Conservation (phyloP, 768 basidiomycete species). For the Boletus fagicola region DNA sequence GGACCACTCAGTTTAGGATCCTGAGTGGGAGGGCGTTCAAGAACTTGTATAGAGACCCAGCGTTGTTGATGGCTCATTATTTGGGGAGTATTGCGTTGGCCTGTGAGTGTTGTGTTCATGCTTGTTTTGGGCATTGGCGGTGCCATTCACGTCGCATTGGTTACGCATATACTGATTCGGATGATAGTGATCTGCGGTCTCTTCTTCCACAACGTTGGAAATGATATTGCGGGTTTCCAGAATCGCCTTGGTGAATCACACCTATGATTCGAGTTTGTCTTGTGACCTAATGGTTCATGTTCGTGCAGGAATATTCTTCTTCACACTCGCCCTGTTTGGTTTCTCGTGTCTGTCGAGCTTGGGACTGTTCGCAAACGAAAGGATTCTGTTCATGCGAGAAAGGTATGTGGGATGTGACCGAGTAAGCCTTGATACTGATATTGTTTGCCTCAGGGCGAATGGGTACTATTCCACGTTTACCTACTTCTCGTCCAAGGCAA, state of each 20-base stretch:
- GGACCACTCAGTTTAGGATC: conserved; percentile 89
- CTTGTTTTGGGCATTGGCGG: not conserved
- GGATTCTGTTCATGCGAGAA: conserved; percentile 98
- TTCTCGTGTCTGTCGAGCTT: conserved; percentile 96
- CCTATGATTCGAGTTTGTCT: not conserved
- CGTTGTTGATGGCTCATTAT: conserved; percentile 90
- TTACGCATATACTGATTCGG: not conserved
- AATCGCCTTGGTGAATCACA: conserved; percentile 71
- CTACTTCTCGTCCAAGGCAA: conserved; percentile 91
- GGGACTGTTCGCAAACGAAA: conserved; percentile 91
- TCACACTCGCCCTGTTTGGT: conserved; percentile 93
- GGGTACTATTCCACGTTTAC: conserved; percentile 97
- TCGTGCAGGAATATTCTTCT: conserved; percentile 84
- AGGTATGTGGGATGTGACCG: conserved; percentile 47
- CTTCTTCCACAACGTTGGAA: conserved; percentile 85
- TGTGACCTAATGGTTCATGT: not conserved
- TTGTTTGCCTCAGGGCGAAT: conserved; percentile 63
- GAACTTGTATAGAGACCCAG: conserved; percentile 94
- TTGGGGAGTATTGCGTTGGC: conserved; percentile 80
- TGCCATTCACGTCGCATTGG: not conserved
- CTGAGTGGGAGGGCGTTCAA: conserved; percentile 97
- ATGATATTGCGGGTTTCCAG: conserved; percentile 97
- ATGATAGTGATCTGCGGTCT: conserved; percentile 81
- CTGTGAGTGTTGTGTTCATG: conserved; percentile 46
- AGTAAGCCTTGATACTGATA: not conserved